A percentile compares a stretch with the other conserved stretches of the same genome.
Evolutionary conservation across 768 basidiomycete genomes (phyloP).

Genomic region (Termitomyces sp.): DNA sequence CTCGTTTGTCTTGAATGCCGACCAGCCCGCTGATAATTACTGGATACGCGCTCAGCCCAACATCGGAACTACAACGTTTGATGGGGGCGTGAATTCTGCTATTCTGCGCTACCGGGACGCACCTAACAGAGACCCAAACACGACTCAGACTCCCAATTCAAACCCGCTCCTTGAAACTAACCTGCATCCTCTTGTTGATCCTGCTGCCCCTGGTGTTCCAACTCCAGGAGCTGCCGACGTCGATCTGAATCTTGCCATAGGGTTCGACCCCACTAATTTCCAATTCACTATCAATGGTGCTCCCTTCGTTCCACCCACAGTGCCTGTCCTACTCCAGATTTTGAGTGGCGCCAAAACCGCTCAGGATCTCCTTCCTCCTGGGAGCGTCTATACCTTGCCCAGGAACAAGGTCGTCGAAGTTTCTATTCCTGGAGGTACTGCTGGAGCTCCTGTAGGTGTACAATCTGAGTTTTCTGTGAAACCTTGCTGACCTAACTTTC

Average conservation of each 20-base stretch:
- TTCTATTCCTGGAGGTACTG: conserved; percentile 31
- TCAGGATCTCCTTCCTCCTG: conserved; percentile 41
- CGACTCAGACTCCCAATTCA: conserved; percentile 6
- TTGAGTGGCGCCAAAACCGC: conserved; percentile 48
- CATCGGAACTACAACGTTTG: conserved; percentile 16
- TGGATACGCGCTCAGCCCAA: conserved; percentile 32
- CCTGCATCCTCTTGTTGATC: conserved; percentile 7
- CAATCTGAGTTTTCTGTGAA: background rate
- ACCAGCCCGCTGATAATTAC: conserved; percentile 37
- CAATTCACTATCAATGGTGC: conserved; percentile 28
- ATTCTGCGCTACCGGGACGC: conserved; percentile 40
- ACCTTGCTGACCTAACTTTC: conserved; percentile 1
- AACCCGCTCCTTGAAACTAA: conserved; percentile 27
- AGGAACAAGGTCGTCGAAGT: conserved; percentile 42
- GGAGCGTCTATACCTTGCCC: conserved; percentile 43
- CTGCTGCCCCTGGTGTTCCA: conserved; percentile 11
- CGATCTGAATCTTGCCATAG: conserved; percentile 15
- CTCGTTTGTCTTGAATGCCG: conserved; percentile 32
- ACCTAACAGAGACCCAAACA: conserved; percentile 24
- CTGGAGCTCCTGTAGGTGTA: conserved; percentile 27
- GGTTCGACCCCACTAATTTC: conserved; percentile 7
- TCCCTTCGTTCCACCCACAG: conserved; percentile 31
- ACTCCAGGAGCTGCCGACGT: conserved; percentile 21
- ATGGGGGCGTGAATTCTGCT: conserved; percentile 47
- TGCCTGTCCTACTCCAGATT: conserved; percentile 57